Conservation (phyloP, 345 rosid species). For the Arabidopsis arenosa region DNA sequence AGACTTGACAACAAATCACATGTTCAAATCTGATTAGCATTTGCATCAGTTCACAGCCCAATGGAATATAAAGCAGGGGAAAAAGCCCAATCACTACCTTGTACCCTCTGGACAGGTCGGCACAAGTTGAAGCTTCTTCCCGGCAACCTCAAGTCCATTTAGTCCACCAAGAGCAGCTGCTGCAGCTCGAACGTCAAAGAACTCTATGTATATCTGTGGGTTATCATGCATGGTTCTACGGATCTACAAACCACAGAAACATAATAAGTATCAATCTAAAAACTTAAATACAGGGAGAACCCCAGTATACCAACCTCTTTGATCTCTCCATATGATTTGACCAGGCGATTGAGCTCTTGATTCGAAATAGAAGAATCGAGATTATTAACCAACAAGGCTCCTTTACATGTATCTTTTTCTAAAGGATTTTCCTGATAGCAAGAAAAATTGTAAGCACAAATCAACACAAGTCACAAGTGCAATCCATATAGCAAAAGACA, state of each 20-base stretch:
- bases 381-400: constrained; percentile 60
- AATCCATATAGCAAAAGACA: constrained; percentile 10
- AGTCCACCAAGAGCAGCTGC: constrained; percentile 73
- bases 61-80: constrained; percentile 28
- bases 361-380: constrained; percentile 68
- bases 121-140: constrained; percentile 77
- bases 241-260: constrained; percentile 58
- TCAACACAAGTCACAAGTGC: constrained; percentile 26
- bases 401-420: constrained; percentile 61
- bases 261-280: constrained; percentile 26
- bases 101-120: constrained; percentile 58
- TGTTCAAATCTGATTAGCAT: constrained; percentile 19
- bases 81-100: constrained; percentile 48
- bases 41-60: constrained; percentile 22
- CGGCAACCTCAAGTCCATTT: constrained; percentile 69
- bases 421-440: constrained; percentile 59
- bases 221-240: constrained; percentile 60
- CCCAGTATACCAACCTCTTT: constrained; percentile 56
- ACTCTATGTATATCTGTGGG: constrained; percentile 69
- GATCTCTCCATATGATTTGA: constrained; percentile 69
- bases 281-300: constrained; percentile 13
- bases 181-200: constrained; percentile 86
- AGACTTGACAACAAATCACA: constrained; percentile 25
- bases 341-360: constrained; percentile 59
- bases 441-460: constrained; percentile 19